Evolutionary conservation across 257 asterid genomes (phyloP), one percentile per base, ranked within the genome.

Genomic region (Fraxinus quadrangulata): DNA sequence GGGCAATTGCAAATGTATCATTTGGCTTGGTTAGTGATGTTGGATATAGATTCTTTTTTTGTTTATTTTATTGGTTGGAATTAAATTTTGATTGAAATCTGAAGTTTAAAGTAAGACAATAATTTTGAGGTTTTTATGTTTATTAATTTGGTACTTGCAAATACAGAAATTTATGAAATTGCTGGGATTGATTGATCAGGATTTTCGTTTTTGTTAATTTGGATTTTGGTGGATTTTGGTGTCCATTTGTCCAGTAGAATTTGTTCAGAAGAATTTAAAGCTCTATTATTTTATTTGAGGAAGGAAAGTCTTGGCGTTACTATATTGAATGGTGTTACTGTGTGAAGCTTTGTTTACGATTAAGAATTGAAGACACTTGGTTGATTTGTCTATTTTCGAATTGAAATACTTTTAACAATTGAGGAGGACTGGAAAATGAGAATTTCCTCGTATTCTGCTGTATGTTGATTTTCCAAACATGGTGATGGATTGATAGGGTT

Each of bases 161-260:
- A 23, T 36, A 81, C 47, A 51, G 36, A 19, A 66, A 74, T 79
- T 2, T 79, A 24, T 24, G 19, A 21, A 36, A 67, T 37, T 71
- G 16, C 40, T 76, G 73, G 34, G 70, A 40, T 80, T 45, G 59
- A 72, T 31, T 77, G 54, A 47, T 77, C 34, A 37, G 26, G 71
- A 56, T 39, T 51, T 28, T n/a, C 6, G 1, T 21, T 30, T 72
- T 54, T 54, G 7, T 17, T 54, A 5, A 54, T 54, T 5, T 54
- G 65, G 45, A 30, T 33, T 12, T 14, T 1, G 0, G 12, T 54
- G 65, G 45, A 30, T 33, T 12, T 14, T 1, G 0, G 12, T 70
- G 33, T 1, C 14, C 72, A 65, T 24, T 5, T 71, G 36, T 51
- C 24, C 13, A 70, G 24, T 70, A 3, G 74, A 33, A 4, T 5